Evolutionary conservation across 2,329 filamentous ascomycete genomes (phyloP), one percentile per base, ranked within the genome.

Genomic region (Phoma sp.): DNA sequence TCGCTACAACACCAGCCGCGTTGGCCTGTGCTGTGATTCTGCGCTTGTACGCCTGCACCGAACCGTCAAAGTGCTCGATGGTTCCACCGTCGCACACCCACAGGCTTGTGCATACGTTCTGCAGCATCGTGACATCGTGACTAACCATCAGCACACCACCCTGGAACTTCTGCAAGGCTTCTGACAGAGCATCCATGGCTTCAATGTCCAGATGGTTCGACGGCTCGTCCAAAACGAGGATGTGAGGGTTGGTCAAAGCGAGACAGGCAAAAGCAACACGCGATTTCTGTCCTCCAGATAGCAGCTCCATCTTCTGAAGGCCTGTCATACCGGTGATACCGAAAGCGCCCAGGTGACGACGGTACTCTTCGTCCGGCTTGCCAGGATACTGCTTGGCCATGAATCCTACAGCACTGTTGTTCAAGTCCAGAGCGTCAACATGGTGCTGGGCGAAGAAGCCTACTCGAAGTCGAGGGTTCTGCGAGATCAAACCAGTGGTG

Each of bases 361-460:
- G 91, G 78, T 99, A 99, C 74, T 99, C 95, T 77, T 99, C 95
- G 74, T 99, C 95, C 8, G 91, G 91, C 75, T 87, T 91, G 52
- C 95, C 95, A 0, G 91, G 93, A 74, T 95, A 98, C 45, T 82
- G 88, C 77, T 91, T 93, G 27, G 95, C 86, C 93, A 99, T 98
- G 83, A 98, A 99, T 58, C 89, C 90, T 51, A 99, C 95, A 24
- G 95, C 92, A 67, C 90, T 95, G 63, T 86, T 87, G 60, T 86
- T 95, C 63, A 99, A 82, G 74, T 99, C 95, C 41, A 99, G 83
- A 12, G 93, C 94, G 75, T 99, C 95, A 63, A 99, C 92, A 81
- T 99, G 95, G 76, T 99, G 95, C 78, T 99, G 95, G 4, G 95
- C 95, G 72, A 99, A 99, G 85, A 96, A 99, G 39, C 95, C 95